phyloP scores from a whole-genome alignment of 805 yeast genomes.

The Wickerhamomyces pijperi region DNA sequence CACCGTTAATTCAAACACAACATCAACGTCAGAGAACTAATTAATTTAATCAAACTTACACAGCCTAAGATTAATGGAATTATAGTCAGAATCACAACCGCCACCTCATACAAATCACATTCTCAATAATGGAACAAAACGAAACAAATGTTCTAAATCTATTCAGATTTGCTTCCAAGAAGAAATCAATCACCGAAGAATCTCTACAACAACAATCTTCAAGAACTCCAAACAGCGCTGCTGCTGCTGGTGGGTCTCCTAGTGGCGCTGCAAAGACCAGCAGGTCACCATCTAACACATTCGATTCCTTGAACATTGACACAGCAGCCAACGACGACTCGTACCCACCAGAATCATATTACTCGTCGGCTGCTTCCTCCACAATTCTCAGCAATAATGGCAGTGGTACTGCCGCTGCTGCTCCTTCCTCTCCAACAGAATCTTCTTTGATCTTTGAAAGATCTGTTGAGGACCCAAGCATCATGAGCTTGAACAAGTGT shows the following conservation, averaged over 20 bases:
- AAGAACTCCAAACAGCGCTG: background rate
- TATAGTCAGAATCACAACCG: background rate
- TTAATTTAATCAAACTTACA: too few species aligned
- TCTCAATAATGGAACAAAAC: constrained; percentile 1
- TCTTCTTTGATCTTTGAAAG: constrained; percentile 52
- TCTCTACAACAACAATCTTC: background rate
- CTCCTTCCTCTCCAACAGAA: constrained; percentile 10
- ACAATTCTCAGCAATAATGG: constrained; percentile 1
- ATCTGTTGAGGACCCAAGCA: constrained; percentile 47
- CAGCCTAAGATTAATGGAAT: background rate
- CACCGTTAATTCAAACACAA: too few species aligned
- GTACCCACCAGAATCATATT: constrained; percentile 11
- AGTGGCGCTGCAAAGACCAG: background rate
- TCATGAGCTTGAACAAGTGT: constrained; percentile 15
- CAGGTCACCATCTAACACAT: background rate
- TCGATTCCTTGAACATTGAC: constrained; percentile 5
- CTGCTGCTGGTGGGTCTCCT: background rate
- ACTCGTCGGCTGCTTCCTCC: constrained; percentile 3
- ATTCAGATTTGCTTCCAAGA: constrained; percentile 6
- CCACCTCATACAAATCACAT: background rate
- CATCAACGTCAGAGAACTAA: background rate
- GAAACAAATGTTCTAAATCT: constrained; percentile 5
- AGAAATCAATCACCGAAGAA: constrained; percentile 1
- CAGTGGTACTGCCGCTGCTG: constrained; percentile 5
- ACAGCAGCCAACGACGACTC: constrained; percentile 10